These are phyloP conservation scores for Calonectria multiphialidica DNA, from an alignment of 2,329 filamentous ascomycete species.

Conservation along the genomic window DNA sequence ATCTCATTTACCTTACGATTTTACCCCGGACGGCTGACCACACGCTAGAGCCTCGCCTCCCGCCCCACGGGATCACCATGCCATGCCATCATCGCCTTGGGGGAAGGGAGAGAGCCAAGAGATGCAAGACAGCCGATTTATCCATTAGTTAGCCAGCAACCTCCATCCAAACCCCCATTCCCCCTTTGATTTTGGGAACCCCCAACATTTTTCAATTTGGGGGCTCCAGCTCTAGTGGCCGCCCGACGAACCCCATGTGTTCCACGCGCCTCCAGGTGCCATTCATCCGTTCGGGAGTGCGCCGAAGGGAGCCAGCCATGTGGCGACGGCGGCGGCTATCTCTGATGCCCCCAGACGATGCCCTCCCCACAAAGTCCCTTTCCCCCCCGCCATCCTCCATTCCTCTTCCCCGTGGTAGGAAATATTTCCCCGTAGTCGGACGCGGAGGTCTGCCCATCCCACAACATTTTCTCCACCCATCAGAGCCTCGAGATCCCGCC, in stretches of 20 bases:
- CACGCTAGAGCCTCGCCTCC: conserved; percentile 5
- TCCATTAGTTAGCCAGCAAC: neutral
- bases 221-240: neutral
- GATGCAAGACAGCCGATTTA: conserved; percentile 6
- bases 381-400: too few relatives aligned
- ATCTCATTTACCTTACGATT: conserved; percentile 8
- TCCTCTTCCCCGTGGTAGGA: neutral
- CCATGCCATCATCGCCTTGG: neutral
- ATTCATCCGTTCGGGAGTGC: conserved; percentile 4
- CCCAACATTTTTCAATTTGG: conserved; percentile 2
- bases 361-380: neutral
- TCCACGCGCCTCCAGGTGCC: neutral
- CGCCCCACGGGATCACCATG: neutral
- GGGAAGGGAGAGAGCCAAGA: conserved; percentile 1
- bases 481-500: conserved; percentile 15
- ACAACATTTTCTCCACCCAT: conserved; percentile 28
- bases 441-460: neutral
- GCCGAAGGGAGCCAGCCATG: neutral
- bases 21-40: neutral
- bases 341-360: conserved; percentile 8
- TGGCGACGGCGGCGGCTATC: neutral
- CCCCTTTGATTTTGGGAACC: conserved; percentile 19
- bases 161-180: conserved; percentile 30
- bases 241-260: conserved; percentile 15
- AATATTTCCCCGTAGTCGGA: neutral